These are phyloP conservation scores for Mediolabrus comicus DNA, from an alignment of 108 stramenopile genomes.

Conservation along the genomic window DNA sequence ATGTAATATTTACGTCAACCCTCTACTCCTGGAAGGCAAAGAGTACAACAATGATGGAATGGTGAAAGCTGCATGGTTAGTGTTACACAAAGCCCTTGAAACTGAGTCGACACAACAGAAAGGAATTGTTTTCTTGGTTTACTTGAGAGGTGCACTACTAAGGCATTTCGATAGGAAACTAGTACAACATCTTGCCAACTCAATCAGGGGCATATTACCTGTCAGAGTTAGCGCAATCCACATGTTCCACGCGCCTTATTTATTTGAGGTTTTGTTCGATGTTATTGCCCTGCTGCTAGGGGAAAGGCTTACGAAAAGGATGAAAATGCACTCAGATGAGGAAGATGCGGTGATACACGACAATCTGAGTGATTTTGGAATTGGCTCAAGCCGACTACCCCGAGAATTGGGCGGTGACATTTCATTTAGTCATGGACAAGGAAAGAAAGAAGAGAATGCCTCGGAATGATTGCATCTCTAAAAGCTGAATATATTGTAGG, in stretches of 20 bases:
- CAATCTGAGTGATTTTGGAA: conserved; percentile 13
- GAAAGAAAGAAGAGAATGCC: not conserved
- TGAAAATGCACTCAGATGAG: conserved; percentile 35
- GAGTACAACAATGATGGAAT: conserved; percentile 41
- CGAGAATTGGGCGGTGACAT: conserved; percentile 29
- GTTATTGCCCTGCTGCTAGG: conserved; percentile 22
- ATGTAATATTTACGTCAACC: conserved; percentile 47
- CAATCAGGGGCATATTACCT: conserved; percentile 25
- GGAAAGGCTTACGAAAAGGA: conserved; percentile 28
- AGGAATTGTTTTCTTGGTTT: conserved; percentile 30
- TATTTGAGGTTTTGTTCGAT: conserved; percentile 35
- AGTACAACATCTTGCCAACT: conserved; percentile 10
- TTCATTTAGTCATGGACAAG: conserved; percentile 9
- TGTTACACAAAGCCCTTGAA: conserved; percentile 28
- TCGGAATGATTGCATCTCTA: not conserved
- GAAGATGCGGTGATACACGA: conserved; percentile 9
- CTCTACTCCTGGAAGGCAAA: conserved; percentile 37
- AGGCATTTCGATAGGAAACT: conserved; percentile 35
- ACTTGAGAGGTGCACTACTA: conserved; percentile 1
- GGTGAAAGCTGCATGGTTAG: conserved; percentile 25
- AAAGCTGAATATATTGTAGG: too few species aligned
- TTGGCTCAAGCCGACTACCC: conserved; percentile 13
- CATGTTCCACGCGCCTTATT: conserved; percentile 33
- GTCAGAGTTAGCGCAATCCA: conserved; percentile 36
- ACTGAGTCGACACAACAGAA: conserved; percentile 31